Percentiles rank a stretch among this genome's conserved stretches.
phyloP scores from a whole-genome alignment of 2,329 filamentous ascomycete species.

The Raffaelea albimanens region DNA sequence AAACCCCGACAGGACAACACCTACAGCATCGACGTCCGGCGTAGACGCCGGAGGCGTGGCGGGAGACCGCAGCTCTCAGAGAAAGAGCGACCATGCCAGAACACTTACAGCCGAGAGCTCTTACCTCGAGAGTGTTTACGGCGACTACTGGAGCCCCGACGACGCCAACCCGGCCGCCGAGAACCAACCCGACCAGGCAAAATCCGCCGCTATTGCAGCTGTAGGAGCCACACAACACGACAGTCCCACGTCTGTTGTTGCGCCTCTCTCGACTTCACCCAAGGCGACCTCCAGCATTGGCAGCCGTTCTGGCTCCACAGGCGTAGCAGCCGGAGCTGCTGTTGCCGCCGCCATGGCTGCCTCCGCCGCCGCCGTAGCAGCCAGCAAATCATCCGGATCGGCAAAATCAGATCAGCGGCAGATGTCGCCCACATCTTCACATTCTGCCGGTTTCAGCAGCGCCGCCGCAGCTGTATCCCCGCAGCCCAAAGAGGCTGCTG shows the following conservation, averaged over 20 bases:
- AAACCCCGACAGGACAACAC: neutral
- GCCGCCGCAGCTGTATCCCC: neutral
- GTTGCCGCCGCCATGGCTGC: neutral
- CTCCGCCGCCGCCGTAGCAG: neutral
- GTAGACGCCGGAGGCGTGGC: neutral
- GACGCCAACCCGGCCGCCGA: constrained; percentile 21
- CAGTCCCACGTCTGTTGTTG: too few species aligned
- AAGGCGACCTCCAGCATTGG: neutral
- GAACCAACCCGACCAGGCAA: neutral
- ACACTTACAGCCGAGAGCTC: constrained; percentile 41
- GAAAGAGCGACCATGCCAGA: neutral
- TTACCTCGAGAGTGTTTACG: constrained; percentile 57
- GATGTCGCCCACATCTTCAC: too few species aligned
- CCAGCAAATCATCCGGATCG: too few species aligned
- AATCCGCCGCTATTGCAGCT: neutral
- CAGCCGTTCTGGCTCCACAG: neutral
- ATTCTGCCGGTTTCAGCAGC: neutral
- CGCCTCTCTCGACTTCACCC: too few species aligned
- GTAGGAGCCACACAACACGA: neutral
- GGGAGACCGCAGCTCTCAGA: neutral
- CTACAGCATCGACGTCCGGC: neutral
- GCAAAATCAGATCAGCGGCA: neutral
- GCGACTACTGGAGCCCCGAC: constrained; percentile 53
- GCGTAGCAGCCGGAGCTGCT: neutral
- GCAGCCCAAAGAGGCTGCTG: neutral